Evolutionary conservation across 2,329 filamentous ascomycete genomes (phyloP), one percentile per base, ranked within the genome.

Genomic region (Aspergillus chevalieri): DNA sequence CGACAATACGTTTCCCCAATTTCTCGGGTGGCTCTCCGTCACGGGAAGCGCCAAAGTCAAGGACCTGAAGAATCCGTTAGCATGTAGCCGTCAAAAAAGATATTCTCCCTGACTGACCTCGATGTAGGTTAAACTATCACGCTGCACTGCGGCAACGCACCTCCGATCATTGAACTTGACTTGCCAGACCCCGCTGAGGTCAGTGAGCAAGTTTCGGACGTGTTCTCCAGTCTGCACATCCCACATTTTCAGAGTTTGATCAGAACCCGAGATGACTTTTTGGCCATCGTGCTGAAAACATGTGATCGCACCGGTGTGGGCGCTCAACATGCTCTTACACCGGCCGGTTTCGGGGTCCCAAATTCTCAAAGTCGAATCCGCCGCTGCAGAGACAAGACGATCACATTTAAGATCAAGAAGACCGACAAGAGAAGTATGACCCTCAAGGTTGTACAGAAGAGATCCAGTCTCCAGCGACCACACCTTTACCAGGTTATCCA

Each of bases 171-270:
- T 91, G 72, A 98, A 98, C 63, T 93, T 93, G 62, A 98, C 93
- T 74, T 98, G 93, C 93, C 93, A 98, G 6, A 98, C 93, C n/a
- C 92, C 91, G 58, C 86, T 92, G 33, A 98, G 78, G 63, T 96
- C 91, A 12, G 89, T 95, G 62, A 98, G 77, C 39, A 98, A 79
- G 69, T 98, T 92, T 58, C 92, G 87, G 47, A 95, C 84, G 66
- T 90, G 96, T 61, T 96, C 87, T 44, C 93, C 93, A 1, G 86
- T 95, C 61, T 84, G 83, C 45, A 96, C 87, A 64, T 98, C 89
- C 93, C 93, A 98, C 89, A 98, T 94, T 76, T 98, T 98, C 56
- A 98, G 77, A 3, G 89, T 96, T 62, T 92, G 85, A 68, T 98
- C 93, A 51, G 89, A 95, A 48, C 93, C 93, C 38, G 89, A 95